Evolutionary conservation across 2,329 filamentous ascomycete species (phyloP).

Genomic region (Tolypocladium album): DNA sequence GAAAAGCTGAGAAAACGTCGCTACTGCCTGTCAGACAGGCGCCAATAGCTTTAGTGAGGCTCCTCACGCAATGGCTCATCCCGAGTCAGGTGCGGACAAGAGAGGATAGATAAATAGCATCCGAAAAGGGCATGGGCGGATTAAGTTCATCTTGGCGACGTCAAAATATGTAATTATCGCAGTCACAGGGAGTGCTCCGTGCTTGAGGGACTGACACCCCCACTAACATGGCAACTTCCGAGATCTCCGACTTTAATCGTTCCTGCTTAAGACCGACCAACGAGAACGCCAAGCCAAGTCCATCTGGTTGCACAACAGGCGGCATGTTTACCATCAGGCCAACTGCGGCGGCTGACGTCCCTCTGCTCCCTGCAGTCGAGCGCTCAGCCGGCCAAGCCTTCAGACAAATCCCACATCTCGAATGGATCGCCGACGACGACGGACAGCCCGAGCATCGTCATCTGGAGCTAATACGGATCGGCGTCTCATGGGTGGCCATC

Average conservation of each 20-base stretch:
- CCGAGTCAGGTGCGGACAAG: background rate
- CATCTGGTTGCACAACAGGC: background rate
- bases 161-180: background rate
- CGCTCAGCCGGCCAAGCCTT: slow-evolving; percentile 5
- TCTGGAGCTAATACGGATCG: slow-evolving; percentile 1
- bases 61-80: background rate
- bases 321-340: slow-evolving; percentile 1
- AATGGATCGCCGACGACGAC: slow-evolving; percentile 5
- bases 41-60: background rate
- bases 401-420: slow-evolving; percentile 3
- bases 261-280: background rate
- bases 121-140: background rate
- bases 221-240: background rate
- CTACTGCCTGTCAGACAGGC: background rate
- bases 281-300: background rate
- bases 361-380: slow-evolving; percentile 3
- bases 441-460: slow-evolving; percentile 4
- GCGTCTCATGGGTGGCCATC: slow-evolving; percentile 5
- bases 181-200: background rate
- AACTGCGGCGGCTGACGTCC: slow-evolving; percentile 1
- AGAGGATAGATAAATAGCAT: background rate
- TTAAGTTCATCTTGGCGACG: background rate
- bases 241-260: background rate
- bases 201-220: too few species aligned
- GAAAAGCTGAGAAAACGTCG: background rate